Evolutionary conservation across 1,284 basidiomycete species (phyloP).

Genomic region (Rhodotorula sp.): DNA sequence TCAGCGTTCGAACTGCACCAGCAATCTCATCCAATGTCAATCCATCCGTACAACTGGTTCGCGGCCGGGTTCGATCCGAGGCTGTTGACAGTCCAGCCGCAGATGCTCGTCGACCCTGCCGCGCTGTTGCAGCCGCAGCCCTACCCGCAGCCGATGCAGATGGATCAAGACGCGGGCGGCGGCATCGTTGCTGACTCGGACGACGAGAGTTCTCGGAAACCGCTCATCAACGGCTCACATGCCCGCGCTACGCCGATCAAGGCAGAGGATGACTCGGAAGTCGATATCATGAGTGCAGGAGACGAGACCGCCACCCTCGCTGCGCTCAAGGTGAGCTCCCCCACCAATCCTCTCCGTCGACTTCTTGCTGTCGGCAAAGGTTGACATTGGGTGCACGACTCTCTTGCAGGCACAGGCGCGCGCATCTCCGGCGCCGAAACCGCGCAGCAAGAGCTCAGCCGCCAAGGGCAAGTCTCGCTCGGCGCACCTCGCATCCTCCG

Average conservation of each 20-base stretch:
- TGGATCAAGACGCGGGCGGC: too few relatives aligned
- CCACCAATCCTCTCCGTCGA: neutral
- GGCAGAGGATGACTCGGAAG: conserved; percentile 4
- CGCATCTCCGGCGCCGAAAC: conserved; percentile 2
- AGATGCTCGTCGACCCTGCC: neutral
- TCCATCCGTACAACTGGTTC: neutral
- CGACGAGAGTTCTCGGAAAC: neutral
- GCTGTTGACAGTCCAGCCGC: neutral
- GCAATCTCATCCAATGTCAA: neutral
- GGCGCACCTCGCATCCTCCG: conserved; percentile 6
- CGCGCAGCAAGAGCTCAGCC: neutral
- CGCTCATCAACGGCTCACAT: neutral
- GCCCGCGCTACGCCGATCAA: neutral
- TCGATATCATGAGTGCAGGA: conserved; percentile 12
- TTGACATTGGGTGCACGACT: neutral
- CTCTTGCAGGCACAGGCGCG: conserved; percentile 8
- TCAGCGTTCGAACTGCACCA: neutral
- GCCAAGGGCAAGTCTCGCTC: conserved; percentile 7
- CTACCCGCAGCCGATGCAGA: neutral
- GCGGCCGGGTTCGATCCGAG: neutral
- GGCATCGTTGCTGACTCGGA: conserved; percentile 21
- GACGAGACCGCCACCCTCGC: neutral
- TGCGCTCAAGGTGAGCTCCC: conserved; percentile 1
- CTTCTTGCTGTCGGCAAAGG: too few relatives aligned
- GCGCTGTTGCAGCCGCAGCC: neutral